Evolutionary conservation across 2,329 filamentous ascomycete species (phyloP).

Genomic region (Talaromyces amestolkiae): DNA sequence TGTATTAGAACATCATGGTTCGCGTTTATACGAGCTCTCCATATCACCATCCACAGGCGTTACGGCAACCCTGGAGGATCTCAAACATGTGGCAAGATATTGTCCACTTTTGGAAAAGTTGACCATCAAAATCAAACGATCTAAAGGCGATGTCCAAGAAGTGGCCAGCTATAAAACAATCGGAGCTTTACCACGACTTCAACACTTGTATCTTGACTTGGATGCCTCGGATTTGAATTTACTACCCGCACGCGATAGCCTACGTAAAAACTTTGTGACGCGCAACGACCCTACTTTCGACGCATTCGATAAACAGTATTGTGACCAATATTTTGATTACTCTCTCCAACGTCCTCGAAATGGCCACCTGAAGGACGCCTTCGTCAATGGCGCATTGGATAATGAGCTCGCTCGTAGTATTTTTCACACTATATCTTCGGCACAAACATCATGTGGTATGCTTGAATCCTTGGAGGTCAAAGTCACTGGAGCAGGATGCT

Average conservation of each 20-base stretch:
- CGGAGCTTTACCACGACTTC: not conserved
- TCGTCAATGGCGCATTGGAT: not conserved
- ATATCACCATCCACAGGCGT: not conserved
- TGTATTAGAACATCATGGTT: not conserved
- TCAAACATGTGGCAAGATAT: not conserved
- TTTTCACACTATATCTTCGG: not conserved
- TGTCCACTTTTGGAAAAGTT: not conserved
- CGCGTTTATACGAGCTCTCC: not conserved
- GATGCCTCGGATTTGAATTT: not conserved
- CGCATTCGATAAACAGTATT: not conserved
- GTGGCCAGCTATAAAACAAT: not conserved
- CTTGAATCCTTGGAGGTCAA: not conserved
- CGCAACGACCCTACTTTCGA: not conserved
- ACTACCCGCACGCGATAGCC: not conserved
- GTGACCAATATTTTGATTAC: not conserved
- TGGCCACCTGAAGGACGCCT: not conserved
- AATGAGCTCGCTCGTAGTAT: not conserved
- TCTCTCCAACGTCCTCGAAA: not conserved
- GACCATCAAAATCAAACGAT: not conserved
- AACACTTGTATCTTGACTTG: not conserved
- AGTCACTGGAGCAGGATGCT: not conserved
- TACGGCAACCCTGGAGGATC: not conserved
- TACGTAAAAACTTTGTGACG: not conserved
- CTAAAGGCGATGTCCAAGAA: not conserved
- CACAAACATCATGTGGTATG: not conserved